These are phyloP conservation scores for Aspergillus ochraceus DNA, from an alignment of 2,329 filamentous ascomycete species.

Conservation along the genomic window DNA sequence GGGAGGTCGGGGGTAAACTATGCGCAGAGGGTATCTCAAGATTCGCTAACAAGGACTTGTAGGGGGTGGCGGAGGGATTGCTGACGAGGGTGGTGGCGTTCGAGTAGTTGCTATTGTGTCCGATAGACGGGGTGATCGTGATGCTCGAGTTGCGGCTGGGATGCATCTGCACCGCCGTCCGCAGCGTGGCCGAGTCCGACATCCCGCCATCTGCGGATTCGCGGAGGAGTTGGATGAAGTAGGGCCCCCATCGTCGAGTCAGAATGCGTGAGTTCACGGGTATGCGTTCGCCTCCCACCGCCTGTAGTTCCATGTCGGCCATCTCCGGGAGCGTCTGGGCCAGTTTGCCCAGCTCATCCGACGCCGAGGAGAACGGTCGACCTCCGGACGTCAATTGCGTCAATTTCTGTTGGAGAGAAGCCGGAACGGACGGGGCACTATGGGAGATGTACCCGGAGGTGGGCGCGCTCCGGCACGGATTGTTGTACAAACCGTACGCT, in stretches of 20 bases:
- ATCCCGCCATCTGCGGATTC: conserved; percentile 74
- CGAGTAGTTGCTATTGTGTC: conserved; percentile 43
- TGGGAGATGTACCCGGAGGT: conserved; percentile 83
- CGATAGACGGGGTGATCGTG: conserved; percentile 70
- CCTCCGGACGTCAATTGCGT: conserved; percentile 67
- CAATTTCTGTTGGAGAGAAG: conserved; percentile 53
- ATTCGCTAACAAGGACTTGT: conserved; percentile 38
- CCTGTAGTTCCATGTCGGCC: conserved; percentile 94
- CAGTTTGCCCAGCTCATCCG: conserved; percentile 81
- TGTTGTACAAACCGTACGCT: conserved; percentile 95
- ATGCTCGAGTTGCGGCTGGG: conserved; percentile 75
- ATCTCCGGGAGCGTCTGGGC: conserved; percentile 79
- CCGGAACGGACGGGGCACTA: conserved; percentile 66
- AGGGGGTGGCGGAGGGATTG: conserved; percentile 30
- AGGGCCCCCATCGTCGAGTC: conserved; percentile 87
- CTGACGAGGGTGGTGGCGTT: conserved; percentile 43
- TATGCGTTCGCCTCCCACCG: conserved; percentile 85
- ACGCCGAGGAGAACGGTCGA: conserved; percentile 71
- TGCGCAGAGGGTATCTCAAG: conserved; percentile 56
- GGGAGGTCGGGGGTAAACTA: conserved; percentile 56
- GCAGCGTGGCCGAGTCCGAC: conserved; percentile 70
- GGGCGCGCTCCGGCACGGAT: conserved; percentile 75
- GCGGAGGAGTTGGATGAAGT: conserved; percentile 87
- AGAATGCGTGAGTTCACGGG: conserved; percentile 91
- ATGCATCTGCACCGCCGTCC: conserved; percentile 60